Evolutionary conservation across 108 stramenopile species (phyloP), one percentile per base, ranked within the genome.

Genomic region (Stephanodiscus triporus): DNA sequence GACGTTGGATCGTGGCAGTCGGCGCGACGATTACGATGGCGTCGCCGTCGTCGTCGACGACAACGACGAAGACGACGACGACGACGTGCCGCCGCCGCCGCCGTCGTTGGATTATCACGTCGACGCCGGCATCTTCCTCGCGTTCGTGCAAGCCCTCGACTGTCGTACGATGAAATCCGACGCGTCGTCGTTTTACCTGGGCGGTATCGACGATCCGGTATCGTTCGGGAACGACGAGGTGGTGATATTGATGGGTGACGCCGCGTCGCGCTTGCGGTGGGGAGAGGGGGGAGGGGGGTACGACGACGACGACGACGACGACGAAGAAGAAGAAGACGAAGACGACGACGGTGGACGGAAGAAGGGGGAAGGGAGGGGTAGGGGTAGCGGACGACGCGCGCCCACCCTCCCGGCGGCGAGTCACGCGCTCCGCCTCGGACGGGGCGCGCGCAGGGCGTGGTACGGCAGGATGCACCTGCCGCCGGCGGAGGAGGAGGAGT

Each of bases 401-500:
- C n/a, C n/a, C n/a, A n/a, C n/a, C n/a, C 73, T 90, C 55, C 30
- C 75, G 47, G 91, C 91, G 22, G 87, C 91, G n/a, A 63, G 76
- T 0, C 91, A 92, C 78, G 89, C 91, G 0, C 86, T 92, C 2
- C 81, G 72, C 5, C 80, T 91, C 71, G 59, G 55, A 16, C 55
- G 36, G 10, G 77, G 72, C 29, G 40, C 76, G 17, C 66, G 61
- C 20, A 75, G 89, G 42, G 61, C 85, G 23, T 91, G 89, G 89
- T 91, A 91, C 74, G 90, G 90, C 71, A 91, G 85, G 71, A 91
- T 91, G 90, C 77, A 89, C 62, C 67, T 91, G 53, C 81, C 88
- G 20, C 90, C 88, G 55, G 36, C 72, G 6, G n/a, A n/a, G n/a
- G n/a, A n/a, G n/a, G n/a, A n/a, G n/a, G n/a, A n/a, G n/a, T n/a